Percentiles rank a stretch among this genome's conserved stretches.
Conservation (phyloP, 2,329 filamentous ascomycete genomes). For the Pestalotiopsis sp. region DNA sequence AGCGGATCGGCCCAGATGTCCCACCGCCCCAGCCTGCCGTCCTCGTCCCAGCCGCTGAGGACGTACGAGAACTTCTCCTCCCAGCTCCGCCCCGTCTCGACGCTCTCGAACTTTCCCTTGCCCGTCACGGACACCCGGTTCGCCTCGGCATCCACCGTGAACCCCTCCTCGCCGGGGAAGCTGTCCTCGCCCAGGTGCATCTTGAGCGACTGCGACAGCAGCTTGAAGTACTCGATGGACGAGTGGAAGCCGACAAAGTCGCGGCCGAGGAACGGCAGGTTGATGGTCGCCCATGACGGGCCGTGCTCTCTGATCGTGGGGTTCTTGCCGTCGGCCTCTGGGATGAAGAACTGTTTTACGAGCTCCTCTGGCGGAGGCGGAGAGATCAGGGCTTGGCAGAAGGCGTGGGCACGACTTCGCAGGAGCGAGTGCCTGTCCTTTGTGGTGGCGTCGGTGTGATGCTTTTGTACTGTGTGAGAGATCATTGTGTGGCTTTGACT, state of each 20-base stretch:
- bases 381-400: slow-evolving; percentile 12
- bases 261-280: slow-evolving; percentile 12
- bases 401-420: slow-evolving; percentile 14
- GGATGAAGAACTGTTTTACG: slow-evolving; percentile 13
- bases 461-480: slow-evolving; percentile 8
- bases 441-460: neutral
- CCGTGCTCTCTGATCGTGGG: slow-evolving; percentile 15
- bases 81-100: slow-evolving; percentile 14
- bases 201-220: slow-evolving; percentile 10
- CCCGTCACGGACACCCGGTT: slow-evolving; percentile 12
- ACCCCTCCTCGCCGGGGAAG: slow-evolving; percentile 14
- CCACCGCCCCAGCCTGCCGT: slow-evolving; percentile 10
- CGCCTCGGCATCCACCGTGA: slow-evolving; percentile 11
- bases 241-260: slow-evolving; percentile 9
- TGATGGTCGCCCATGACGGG: slow-evolving; percentile 10
- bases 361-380: slow-evolving; percentile 9
- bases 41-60: slow-evolving; percentile 13
- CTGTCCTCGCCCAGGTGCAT: slow-evolving; percentile 14
- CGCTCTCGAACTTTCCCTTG: slow-evolving; percentile 14
- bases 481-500: slow-evolving; percentile 6
- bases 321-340: slow-evolving; percentile 4
- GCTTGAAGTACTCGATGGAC: slow-evolving; percentile 13
- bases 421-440: slow-evolving; percentile 2
- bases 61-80: slow-evolving; percentile 17
- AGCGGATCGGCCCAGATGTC: slow-evolving; percentile 17